Evolutionary conservation across 306 rosid species (phyloP), one percentile per base, ranked within the genome.

Genomic region (Comarum palustre): DNA sequence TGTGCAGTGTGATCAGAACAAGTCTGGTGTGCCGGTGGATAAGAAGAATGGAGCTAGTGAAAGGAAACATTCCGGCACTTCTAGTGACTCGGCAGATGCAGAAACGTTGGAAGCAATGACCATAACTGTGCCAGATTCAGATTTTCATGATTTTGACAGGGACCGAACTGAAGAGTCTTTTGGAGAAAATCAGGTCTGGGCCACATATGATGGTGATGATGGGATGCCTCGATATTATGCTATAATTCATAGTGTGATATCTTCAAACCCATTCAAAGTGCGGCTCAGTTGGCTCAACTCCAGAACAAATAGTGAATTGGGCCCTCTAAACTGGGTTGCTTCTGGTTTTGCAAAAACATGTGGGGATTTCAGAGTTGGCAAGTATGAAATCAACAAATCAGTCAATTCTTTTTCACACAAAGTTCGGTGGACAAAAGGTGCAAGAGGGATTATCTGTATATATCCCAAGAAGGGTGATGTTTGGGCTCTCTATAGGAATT

Each of bases 161-260:
- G 91, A 85, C 58, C 85, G 99, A 75, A 81, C 90, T 16, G 95
- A 91, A 80, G 80, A 74, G 69, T 82, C 86, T 59, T 91, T 91
- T 22, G 76, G 72, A 76, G 83, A 85, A 25, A 85, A 85, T 79
- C 97, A 94, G 79, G 88, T 91, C 17, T 91, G 97, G 97, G 89
- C 98, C 20, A 90, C 85, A 36, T 94, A 91, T 84, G 92, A 87
- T 13, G 77, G 73, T 15, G 72, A 78, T 60, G 98, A 91, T 38
- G 97, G 97, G 74, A 91, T 94, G 98, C 98, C 98, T 54, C 92
- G 96, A 66, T 85, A 73, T 81, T 94, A 94, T 85, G 96, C 89
- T 36, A 32, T 88, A 78, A 86, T 91, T 76, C 95, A 73, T 69
- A 63, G 60, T 7, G 82, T 88, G 54, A 76, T 88, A 75, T 88